These are phyloP conservation scores for Yarrowia sp. DNA, from an alignment of 805 yeast genomes.

Conservation along the genomic window DNA sequence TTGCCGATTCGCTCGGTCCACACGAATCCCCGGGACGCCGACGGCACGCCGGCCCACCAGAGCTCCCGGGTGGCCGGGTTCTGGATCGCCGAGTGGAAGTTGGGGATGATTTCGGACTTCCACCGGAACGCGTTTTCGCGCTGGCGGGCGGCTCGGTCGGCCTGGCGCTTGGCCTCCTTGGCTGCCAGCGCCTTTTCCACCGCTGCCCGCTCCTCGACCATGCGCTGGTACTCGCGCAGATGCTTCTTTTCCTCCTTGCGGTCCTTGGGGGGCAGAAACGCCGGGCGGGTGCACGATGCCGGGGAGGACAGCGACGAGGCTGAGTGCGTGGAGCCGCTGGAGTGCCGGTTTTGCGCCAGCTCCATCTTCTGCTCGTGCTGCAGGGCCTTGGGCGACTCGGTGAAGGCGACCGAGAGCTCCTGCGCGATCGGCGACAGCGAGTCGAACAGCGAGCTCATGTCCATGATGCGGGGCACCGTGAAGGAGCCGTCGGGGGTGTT, in stretches of 20 bases:
- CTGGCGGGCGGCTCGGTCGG: slow-evolving; percentile 43
- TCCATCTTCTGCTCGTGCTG: slow-evolving; percentile 29
- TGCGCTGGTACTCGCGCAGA: slow-evolving; percentile 40
- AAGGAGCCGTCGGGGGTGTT: slow-evolving; percentile 38
- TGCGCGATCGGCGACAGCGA: slow-evolving; percentile 38
- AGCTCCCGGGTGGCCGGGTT: slow-evolving; percentile 57
- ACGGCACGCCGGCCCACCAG: slow-evolving; percentile 68
- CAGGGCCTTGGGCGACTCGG: slow-evolving; percentile 37
- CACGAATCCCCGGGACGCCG: slow-evolving; percentile 54
- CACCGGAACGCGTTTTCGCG: slow-evolving; percentile 51
- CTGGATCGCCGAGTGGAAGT: slow-evolving; percentile 50
- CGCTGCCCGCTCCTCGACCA: slow-evolving; percentile 50
- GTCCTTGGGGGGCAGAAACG: slow-evolving; percentile 67
- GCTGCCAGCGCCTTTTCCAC: slow-evolving; percentile 50
- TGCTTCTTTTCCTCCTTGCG: slow-evolving; percentile 35
- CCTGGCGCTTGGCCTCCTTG: slow-evolving; percentile 37
- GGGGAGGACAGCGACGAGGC: slow-evolving; percentile 13
- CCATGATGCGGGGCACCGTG: slow-evolving; percentile 36
- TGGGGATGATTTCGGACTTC: slow-evolving; percentile 53
- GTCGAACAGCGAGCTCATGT: slow-evolving; percentile 34
- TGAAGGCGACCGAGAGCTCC: slow-evolving; percentile 35
- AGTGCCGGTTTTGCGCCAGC: slow-evolving; percentile 4
- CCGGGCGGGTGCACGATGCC: slow-evolving; percentile 63
- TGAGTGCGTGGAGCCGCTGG: not conserved
- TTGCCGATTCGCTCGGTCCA: slow-evolving; percentile 61